Evolutionary conservation across 2,329 filamentous ascomycete genomes (phyloP).

Genomic region (Geosmithia putterillii): DNA sequence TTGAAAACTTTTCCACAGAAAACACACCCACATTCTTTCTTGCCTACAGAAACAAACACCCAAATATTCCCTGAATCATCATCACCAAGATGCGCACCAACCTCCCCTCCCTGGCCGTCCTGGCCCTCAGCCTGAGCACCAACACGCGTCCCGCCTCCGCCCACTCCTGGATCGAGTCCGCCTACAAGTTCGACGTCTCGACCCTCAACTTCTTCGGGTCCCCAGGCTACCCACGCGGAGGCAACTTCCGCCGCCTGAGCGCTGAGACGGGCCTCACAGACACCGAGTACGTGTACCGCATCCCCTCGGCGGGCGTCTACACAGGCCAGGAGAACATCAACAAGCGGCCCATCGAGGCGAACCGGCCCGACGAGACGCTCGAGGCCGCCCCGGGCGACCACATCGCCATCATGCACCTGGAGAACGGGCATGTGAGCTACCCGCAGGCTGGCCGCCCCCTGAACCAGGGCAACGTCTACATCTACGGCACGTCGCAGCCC

Average conservation of each 20-base stretch:
- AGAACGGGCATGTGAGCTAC: constrained; percentile 65
- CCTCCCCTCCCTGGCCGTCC: constrained; percentile 10
- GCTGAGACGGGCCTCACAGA: constrained; percentile 41
- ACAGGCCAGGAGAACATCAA: constrained; percentile 41
- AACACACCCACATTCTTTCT: background rate
- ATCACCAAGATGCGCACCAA: constrained; percentile 2
- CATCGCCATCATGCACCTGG: constrained; percentile 55
- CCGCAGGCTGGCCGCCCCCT: constrained; percentile 46
- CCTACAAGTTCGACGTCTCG: constrained; percentile 58
- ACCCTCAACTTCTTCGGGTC: constrained; percentile 42
- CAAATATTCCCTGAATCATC: background rate
- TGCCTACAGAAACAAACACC: background rate
- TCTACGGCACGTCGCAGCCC: constrained; percentile 59
- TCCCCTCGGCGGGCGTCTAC: constrained; percentile 54
- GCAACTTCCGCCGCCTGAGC: constrained; percentile 26
- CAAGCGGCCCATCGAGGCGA: constrained; percentile 19
- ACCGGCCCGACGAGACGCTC: constrained; percentile 49
- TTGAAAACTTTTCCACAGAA: background rate
- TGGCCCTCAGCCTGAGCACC: constrained; percentile 17
- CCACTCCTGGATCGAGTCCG: constrained; percentile 76
- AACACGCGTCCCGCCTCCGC: constrained; percentile 26
- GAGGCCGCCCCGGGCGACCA: constrained; percentile 46
- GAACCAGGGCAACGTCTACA: constrained; percentile 59
- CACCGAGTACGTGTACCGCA: constrained; percentile 29
- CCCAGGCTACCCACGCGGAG: constrained; percentile 59